These are phyloP conservation scores for Mycena leptocephala DNA, from an alignment of 768 basidiomycete genomes.

Conservation along the genomic window DNA sequence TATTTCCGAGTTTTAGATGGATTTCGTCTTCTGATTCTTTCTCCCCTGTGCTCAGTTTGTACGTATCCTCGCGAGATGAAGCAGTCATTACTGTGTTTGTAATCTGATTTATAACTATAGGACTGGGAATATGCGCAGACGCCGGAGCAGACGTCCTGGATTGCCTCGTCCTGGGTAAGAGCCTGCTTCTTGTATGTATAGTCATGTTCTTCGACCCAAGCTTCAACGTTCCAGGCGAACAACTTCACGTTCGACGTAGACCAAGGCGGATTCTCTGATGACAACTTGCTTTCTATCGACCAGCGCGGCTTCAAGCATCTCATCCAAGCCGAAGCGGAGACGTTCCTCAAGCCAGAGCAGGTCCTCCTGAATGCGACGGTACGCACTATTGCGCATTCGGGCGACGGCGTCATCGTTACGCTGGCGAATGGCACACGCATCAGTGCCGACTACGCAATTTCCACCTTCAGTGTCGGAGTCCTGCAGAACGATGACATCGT, in stretches of 20 bases:
- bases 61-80: too few relatives aligned
- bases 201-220: background rate
- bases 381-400: constrained; percentile 60
- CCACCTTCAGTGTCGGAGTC: constrained; percentile 82
- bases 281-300: constrained; percentile 70
- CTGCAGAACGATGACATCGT: constrained; percentile 76
- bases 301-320: constrained; percentile 75
- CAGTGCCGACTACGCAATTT: constrained; percentile 71
- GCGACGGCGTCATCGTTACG: constrained; percentile 64
- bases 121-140: constrained; percentile 67
- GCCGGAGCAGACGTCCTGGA: constrained; percentile 75
- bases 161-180: constrained; percentile 74
- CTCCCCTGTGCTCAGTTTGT: too few relatives aligned
- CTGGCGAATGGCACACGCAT: constrained; percentile 61
- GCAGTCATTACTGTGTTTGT: too few relatives aligned
- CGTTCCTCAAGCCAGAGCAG: constrained; percentile 67
- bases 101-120: too few relatives aligned
- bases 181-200: constrained; percentile 24
- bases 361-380: constrained; percentile 68
- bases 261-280: constrained; percentile 72
- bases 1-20: too few relatives aligned
- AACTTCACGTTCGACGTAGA: constrained; percentile 72
- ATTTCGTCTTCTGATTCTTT: too few relatives aligned
- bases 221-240: constrained; percentile 65
- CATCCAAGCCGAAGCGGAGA: constrained; percentile 70